These are phyloP conservation scores for Plasmodium coatneyi DNA, from an alignment of 169 alveolate species.

Conservation along the genomic window DNA sequence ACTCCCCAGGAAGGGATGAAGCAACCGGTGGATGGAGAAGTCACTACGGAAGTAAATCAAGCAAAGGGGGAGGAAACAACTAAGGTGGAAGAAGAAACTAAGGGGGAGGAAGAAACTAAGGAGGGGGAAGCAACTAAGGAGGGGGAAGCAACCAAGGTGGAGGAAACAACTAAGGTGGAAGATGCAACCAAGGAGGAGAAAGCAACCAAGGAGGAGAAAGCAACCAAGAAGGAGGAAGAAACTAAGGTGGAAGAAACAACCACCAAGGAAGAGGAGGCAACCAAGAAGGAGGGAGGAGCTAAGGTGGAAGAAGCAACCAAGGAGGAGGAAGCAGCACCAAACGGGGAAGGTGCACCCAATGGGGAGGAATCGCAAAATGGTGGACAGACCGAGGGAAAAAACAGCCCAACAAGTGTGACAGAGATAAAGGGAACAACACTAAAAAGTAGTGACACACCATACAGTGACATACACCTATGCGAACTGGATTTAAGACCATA, in stretches of 20 bases:
- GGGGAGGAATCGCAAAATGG: too few species aligned
- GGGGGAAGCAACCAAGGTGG: background rate
- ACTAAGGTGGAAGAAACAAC: background rate
- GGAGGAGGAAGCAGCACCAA: too few species aligned
- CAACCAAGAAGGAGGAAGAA: background rate
- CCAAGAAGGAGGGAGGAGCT: background rate
- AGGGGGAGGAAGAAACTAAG: background rate
- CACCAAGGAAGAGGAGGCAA: background rate
- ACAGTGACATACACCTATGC: conserved; percentile 21
- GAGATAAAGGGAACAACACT: background rate
- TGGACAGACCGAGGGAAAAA: background rate
- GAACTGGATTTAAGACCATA: background rate
- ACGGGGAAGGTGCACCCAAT: too few species aligned
- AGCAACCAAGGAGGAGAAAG: background rate
- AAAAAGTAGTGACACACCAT: background rate
- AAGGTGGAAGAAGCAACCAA: too few species aligned
- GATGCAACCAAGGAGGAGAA: background rate
- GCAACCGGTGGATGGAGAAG: background rate
- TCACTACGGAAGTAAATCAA: background rate
- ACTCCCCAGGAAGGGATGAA: background rate
- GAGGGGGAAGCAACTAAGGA: background rate
- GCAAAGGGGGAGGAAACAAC: background rate
- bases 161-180: background rate
- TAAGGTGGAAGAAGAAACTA: background rate
- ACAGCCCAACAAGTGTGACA: background rate